Evolutionary conservation across 305 asterid species (phyloP), one percentile per base, ranked within the genome.

Genomic region (Solanum hybrid): DNA sequence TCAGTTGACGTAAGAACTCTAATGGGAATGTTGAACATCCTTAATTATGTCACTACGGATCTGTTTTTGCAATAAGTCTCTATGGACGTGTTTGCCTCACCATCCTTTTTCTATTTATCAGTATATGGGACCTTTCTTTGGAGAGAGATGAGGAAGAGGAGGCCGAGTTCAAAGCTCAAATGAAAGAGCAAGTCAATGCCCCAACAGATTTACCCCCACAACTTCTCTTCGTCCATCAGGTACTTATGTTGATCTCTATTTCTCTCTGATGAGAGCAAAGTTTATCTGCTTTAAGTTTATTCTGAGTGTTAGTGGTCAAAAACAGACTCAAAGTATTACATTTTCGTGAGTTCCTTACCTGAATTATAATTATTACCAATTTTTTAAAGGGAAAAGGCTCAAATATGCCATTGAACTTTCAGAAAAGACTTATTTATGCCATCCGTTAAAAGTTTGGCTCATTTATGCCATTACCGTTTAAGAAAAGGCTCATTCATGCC

Each of bases 91-190:
- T 64, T 10, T n/a, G 0, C 69, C 42, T 73, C 19, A 72, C 69
- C 29, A 32, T 29, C 51, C 77, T 6, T 88, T 7, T 31, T 69
- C 26, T 11, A 51, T 51, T 31, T 88, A 72, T 45, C 89, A 97
- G 99, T 75, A 89, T 97, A 91, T 97, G 99, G 99, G 99, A 96
- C 90, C 96, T 97, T 81, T 95, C 98, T 37, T 92, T 96, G 22
- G 99, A 97, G 92, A 95, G 98, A 88, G 99, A 97, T 10, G 98
- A 95, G 88, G 99, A 96, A 93, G 99, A 96, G 91, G 99, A 97
- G 90, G 95, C 95, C 0, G 99, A 97, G 89, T 97, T 97, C 94
- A 95, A 91, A 91, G 93, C 97, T 2, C 90, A 91, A 92, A 95
- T 94, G 26, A 92, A 92, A 22, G 99, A 94, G 89, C 91, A 92